Conservation (phyloP, 192 early-diverging fungal genomes). For the Chytriomyces sp. region DNA sequence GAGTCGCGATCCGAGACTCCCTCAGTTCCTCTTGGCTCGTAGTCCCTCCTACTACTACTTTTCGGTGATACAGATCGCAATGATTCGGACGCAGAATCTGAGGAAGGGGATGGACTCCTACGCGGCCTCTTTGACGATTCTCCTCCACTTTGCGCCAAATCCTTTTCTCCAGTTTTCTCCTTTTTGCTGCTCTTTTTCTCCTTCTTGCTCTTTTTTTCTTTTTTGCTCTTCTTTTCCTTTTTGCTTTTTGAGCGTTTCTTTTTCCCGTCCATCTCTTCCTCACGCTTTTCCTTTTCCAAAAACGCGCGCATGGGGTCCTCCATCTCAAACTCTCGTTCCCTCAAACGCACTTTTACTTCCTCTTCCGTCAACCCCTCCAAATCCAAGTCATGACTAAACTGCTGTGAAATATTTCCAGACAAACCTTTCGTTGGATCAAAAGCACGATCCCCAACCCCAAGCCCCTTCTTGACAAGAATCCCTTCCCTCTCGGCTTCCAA, state of each 20-base stretch:
- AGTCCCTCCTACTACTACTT: slow-evolving; percentile 1
- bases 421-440: not conserved
- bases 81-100: not conserved
- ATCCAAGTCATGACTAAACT: slow-evolving; percentile 1
- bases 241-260: slow-evolving; percentile 42
- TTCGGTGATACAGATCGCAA: not conserved
- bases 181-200: slow-evolving; percentile 28
- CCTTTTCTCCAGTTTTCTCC: slow-evolving; percentile 14
- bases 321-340: slow-evolving; percentile 34
- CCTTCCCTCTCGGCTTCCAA: slow-evolving; percentile 11
- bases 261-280: slow-evolving; percentile 35
- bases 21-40: not conserved
- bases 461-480: slow-evolving; percentile 10
- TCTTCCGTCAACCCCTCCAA: slow-evolving; percentile 33
- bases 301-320: slow-evolving; percentile 54
- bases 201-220: slow-evolving; percentile 16
- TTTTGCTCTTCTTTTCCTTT: slow-evolving; percentile 45
- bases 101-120: not conserved
- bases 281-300: slow-evolving; percentile 34
- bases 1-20: not conserved
- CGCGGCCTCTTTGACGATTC: not conserved
- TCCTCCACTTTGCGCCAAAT: not conserved
- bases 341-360: slow-evolving; percentile 29
- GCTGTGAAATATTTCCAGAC: not conserved
- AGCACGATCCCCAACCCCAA: not conserved